Evolutionary conservation across 1,139 yeast genomes (phyloP).

Genomic region (Suhomyces ambrosiae): DNA sequence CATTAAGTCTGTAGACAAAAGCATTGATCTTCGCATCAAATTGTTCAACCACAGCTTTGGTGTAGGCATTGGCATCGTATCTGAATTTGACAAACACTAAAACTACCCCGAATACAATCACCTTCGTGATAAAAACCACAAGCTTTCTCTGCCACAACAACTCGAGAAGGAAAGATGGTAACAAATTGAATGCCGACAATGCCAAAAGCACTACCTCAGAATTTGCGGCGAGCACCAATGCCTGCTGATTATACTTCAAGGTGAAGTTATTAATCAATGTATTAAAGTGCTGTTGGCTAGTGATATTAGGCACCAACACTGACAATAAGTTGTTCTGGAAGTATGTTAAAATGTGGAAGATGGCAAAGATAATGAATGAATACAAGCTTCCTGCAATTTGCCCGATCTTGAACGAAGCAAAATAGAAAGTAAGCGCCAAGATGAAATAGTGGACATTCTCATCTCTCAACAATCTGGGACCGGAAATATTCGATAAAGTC

Average conservation of each 20-base stretch:
- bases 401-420: constrained; percentile 34
- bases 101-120: constrained; percentile 30
- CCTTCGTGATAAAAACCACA: constrained; percentile 18
- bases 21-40: constrained; percentile 40
- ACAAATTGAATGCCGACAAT: constrained; percentile 26
- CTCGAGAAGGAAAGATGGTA: constrained; percentile 22
- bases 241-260: constrained; percentile 46
- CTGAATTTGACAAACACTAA: constrained; percentile 50
- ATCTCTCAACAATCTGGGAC: constrained; percentile 33
- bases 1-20: constrained; percentile 25
- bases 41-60: constrained; percentile 40
- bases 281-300: constrained; percentile 19
- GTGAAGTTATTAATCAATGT: constrained; percentile 36
- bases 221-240: constrained; percentile 49
- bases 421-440: constrained; percentile 42
- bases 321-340: constrained; percentile 33
- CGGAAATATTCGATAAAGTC: constrained; percentile 18
- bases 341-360: constrained; percentile 58
- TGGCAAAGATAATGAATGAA: constrained; percentile 57
- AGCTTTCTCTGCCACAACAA: constrained; percentile 21
- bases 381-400: constrained; percentile 44
- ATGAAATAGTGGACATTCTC: constrained; percentile 54
- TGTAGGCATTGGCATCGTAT: constrained; percentile 44
- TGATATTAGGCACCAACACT: constrained; percentile 15
- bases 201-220: constrained; percentile 42